Conservation (phyloP, 73 alveolate species). For the Blepharisma japonicum region DNA sequence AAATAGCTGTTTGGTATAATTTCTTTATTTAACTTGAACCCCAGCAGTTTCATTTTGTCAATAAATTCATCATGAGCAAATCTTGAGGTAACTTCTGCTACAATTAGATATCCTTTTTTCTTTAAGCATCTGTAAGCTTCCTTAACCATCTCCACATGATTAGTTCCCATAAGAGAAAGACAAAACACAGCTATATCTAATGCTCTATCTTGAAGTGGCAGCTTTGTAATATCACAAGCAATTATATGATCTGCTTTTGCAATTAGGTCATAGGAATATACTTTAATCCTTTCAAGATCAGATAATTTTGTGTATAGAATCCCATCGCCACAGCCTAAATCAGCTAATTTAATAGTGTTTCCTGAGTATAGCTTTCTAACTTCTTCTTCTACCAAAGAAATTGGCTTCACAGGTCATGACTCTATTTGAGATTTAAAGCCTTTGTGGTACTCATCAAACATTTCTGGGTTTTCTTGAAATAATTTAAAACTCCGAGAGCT, state of each 20-base stretch:
- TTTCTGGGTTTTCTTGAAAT: slow-evolving; percentile 65
- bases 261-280: slow-evolving; percentile 78
- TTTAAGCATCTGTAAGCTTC: slow-evolving; percentile 82
- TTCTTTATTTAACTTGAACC: slow-evolving; percentile 8
- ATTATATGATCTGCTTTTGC: slow-evolving; percentile 52
- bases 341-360: slow-evolving; percentile 59
- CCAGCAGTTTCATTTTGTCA: slow-evolving; percentile 24
- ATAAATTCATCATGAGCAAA: slow-evolving; percentile 39
- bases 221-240: slow-evolving; percentile 65
- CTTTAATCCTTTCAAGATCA: slow-evolving; percentile 45
- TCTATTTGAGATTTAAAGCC: slow-evolving; percentile 72
- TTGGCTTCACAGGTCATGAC: slow-evolving; percentile 87
- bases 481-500: slow-evolving; percentile 55
- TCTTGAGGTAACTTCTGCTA: slow-evolving; percentile 84
- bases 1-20: slow-evolving; percentile 40
- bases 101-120: slow-evolving; percentile 64
- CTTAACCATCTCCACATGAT: slow-evolving; percentile 63
- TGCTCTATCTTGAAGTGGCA: slow-evolving; percentile 58
- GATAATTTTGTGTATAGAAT: slow-evolving; percentile 54
- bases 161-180: slow-evolving; percentile 81
- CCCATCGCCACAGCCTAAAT: slow-evolving; percentile 93
- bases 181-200: slow-evolving; percentile 77
- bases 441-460: slow-evolving; percentile 71
- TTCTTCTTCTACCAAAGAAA: slow-evolving; percentile 67
- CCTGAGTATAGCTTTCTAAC: slow-evolving; percentile 53